Conservation (phyloP, 352 stramenopile species). For the Phytopythium montanum region DNA sequence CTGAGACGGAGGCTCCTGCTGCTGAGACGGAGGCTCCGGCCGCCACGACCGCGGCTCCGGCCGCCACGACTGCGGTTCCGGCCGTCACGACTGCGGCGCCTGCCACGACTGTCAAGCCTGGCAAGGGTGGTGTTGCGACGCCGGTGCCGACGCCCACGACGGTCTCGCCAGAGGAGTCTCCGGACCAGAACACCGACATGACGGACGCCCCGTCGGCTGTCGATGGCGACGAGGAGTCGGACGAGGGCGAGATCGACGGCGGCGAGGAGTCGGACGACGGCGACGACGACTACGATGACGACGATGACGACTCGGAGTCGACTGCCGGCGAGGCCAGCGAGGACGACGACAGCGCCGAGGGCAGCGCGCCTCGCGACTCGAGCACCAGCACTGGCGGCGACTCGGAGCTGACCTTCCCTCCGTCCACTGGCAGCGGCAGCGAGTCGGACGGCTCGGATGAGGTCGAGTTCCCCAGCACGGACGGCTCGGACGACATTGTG, state of each 20-base stretch:
- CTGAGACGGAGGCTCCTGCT: background rate
- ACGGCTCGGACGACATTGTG: conserved; percentile 5
- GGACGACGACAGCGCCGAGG: background rate
- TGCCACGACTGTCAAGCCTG: background rate
- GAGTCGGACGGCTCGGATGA: background rate
- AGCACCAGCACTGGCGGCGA: background rate
- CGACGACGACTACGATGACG: background rate
- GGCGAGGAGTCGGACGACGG: background rate
- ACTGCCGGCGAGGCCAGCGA: conserved; percentile 1
- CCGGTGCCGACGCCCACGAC: background rate
- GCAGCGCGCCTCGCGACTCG: conserved; percentile 5
- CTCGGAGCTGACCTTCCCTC: conserved; percentile 2
- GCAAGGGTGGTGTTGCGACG: background rate
- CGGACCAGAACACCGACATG: conserved; percentile 1
- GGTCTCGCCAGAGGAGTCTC: background rate
- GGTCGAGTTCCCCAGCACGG: background rate
- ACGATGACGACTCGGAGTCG: background rate
- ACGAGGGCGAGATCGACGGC: background rate
- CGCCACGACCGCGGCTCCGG: background rate
- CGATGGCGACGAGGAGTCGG: background rate
- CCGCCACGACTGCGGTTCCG: background rate
- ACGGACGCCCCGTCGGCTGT: background rate
- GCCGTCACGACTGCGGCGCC: background rate
- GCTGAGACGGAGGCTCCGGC: background rate
- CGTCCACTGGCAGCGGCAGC: background rate